Evolutionary conservation across 352 stramenopile species (phyloP), one percentile per base, ranked within the genome.

Genomic region (Phytophthora nicotianae): DNA sequence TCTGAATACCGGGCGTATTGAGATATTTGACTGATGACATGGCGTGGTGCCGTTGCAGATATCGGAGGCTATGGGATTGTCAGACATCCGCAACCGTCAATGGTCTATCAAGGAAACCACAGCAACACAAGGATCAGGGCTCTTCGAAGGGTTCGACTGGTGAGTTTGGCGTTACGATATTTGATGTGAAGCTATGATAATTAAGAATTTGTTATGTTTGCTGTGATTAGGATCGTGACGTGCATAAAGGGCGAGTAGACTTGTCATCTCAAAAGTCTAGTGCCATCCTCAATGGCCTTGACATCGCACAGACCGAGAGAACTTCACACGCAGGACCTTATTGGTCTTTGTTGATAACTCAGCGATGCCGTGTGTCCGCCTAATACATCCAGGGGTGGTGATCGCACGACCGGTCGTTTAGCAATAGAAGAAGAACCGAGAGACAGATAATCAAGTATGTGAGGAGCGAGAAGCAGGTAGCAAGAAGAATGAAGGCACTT

Each of bases 101-200:
- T 99, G 98, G 98, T 98, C 91, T 45, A 99, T 99, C 70, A 98
- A 99, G 79, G 97, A 99, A 82, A 99, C 97, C 5, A 98, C 93
- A 49, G 98, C 98, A 35, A 96, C 98, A 52, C 97, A 99, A 72
- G 98, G 97, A 33, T 93, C 97, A 42, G 98, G 98, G 19, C 83
- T 99, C 11, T 99, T 99, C 77, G 97, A 99, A 81, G 98, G 98
- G 52, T 99, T 99, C 70, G 98, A 99, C 78, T 99, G 98, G 98
- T 97, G 35, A 52, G 50, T 37, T 50, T 55, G 9, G 40, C 47
- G 13, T 7, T 1, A 42, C 9, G 26, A 48, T 16, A 1, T 4
- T 4, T 38, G 9, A 33, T 7, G n/a, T 62, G n/a, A 38, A 16
- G 16, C 20, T 66, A 24, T 20, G 10, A 17, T 48, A 13, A 20